Evolutionary conservation across 805 yeast genomes (phyloP).

Genomic region (Lipomyces sp.): DNA sequence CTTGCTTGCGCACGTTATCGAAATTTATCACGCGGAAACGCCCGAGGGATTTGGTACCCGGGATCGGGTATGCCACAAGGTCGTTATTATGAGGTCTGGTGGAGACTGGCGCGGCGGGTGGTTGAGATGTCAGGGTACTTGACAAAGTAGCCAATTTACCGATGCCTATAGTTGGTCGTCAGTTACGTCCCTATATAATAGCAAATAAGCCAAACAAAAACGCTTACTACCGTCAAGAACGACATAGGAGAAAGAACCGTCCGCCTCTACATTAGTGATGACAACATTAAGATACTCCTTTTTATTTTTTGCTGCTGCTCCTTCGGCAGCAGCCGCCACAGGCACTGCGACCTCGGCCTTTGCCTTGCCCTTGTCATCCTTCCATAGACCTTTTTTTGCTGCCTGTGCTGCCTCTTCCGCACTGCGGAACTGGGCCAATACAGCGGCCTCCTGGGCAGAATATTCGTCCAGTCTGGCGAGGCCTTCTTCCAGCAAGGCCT

Average conservation of each 20-base stretch:
- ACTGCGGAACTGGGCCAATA: conserved; percentile 56
- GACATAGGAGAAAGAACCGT: conserved; percentile 40
- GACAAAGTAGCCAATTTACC: conserved; percentile 13
- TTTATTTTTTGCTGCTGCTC: conserved; percentile 32
- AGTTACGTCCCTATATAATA: background rate
- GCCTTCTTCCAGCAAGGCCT: conserved; percentile 63
- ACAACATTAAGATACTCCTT: conserved; percentile 46
- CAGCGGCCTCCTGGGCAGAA: conserved; percentile 63
- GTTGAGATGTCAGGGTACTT: conserved; percentile 17
- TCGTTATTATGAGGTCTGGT: conserved; percentile 29
- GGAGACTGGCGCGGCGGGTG: background rate
- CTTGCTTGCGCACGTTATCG: conserved; percentile 22
- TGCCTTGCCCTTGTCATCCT: conserved; percentile 54
- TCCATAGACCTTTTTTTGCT: conserved; percentile 69
- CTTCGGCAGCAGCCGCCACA: conserved; percentile 32
- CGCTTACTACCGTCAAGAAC: conserved; percentile 25
- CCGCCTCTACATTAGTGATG: conserved; percentile 42
- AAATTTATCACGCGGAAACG: conserved; percentile 28
- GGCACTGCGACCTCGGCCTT: conserved; percentile 40
- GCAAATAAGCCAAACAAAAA: background rate
- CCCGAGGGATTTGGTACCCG: conserved; percentile 22
- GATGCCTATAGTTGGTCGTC: background rate
- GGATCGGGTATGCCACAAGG: conserved; percentile 25
- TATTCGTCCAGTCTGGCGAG: conserved; percentile 66
- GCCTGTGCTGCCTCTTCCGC: conserved; percentile 68